A percentile compares a stretch with the other conserved stretches of the same genome.
phyloP scores from a whole-genome alignment of 306 rosid genomes.

The Trifolium subterraneum region DNA sequence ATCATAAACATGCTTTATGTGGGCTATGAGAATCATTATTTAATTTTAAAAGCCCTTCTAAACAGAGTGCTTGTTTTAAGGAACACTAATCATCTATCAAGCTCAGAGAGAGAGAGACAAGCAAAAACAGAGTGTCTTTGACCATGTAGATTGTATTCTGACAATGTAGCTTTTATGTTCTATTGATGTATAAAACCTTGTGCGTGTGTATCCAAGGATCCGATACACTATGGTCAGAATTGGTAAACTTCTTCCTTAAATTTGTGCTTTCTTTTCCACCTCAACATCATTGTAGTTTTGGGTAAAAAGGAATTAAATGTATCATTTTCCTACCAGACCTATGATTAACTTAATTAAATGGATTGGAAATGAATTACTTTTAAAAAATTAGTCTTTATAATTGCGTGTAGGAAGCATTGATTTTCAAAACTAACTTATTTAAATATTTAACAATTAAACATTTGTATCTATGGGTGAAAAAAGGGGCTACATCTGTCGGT shows the following conservation, averaged over 20 bases:
- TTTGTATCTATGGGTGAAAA: too few species aligned
- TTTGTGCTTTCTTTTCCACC: background rate
- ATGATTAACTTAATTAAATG: background rate
- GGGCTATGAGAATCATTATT: slow-evolving; percentile 6
- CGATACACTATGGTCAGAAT: background rate
- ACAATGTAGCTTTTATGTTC: background rate
- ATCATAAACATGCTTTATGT: slow-evolving; percentile 37
- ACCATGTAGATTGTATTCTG: slow-evolving; percentile 12
- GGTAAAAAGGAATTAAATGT: slow-evolving; percentile 4
- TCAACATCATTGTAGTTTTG: background rate
- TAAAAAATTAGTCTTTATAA: too few species aligned
- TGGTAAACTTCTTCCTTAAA: background rate
- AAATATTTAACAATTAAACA: too few species aligned
- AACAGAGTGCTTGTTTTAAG: slow-evolving; percentile 37
- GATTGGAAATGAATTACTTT: too few species aligned
- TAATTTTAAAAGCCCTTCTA: slow-evolving; percentile 32
- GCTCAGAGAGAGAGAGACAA: slow-evolving; percentile 1
- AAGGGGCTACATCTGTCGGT: too few species aligned
- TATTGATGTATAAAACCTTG: slow-evolving; percentile 11
- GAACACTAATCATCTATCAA: slow-evolving; percentile 38
- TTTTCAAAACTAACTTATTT: too few species aligned
- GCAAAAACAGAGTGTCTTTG: slow-evolving; percentile 20
- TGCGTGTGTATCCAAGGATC: slow-evolving; percentile 22
- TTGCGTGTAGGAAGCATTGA: too few species aligned
- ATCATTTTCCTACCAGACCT: background rate